These are phyloP conservation scores for Microbotryum intermedium DNA, from an alignment of 1,284 basidiomycete species.

Conservation along the genomic window DNA sequence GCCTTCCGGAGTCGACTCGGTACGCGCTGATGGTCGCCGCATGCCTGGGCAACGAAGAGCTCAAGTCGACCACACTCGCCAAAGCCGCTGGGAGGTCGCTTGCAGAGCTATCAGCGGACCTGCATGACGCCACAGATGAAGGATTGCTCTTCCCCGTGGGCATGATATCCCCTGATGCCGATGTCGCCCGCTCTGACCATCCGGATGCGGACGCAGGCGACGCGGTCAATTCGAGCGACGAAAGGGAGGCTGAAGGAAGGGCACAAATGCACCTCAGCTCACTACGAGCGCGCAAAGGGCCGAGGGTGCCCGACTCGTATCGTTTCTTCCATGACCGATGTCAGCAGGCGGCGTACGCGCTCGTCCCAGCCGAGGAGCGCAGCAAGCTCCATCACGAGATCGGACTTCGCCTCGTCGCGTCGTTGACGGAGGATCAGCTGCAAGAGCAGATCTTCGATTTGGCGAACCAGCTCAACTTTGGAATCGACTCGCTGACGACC, in stretches of 20 bases:
- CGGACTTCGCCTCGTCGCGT: conserved; percentile 14
- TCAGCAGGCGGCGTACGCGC: conserved; percentile 30
- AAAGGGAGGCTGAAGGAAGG: background rate
- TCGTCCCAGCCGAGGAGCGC: conserved; percentile 8
- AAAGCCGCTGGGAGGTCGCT: conserved; percentile 3
- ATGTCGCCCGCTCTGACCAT: background rate
- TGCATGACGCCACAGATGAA: conserved; percentile 18
- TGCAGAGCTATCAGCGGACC: conserved; percentile 11
- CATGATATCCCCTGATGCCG: background rate
- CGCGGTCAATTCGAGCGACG: background rate
- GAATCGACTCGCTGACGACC: conserved; percentile 13
- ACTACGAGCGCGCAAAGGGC: background rate
- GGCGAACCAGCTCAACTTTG: conserved; percentile 25
- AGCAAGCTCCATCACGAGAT: conserved; percentile 14
- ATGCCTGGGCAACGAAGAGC: conserved; percentile 24
- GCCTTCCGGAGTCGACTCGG: conserved; percentile 7
- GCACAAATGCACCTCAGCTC: background rate
- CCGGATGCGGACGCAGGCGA: background rate
- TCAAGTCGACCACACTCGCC: conserved; percentile 7
- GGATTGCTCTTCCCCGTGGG: conserved; percentile 17
- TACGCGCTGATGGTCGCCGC: conserved; percentile 17
- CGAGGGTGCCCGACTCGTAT: conserved; percentile 1
- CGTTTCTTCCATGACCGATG: conserved; percentile 28
- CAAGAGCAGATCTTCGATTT: conserved; percentile 25
- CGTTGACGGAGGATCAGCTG: background rate